Percentiles rank a stretch among this genome's conserved stretches.
Conservation (phyloP, 768 basidiomycete species). For the Mrakia frigida region DNA sequence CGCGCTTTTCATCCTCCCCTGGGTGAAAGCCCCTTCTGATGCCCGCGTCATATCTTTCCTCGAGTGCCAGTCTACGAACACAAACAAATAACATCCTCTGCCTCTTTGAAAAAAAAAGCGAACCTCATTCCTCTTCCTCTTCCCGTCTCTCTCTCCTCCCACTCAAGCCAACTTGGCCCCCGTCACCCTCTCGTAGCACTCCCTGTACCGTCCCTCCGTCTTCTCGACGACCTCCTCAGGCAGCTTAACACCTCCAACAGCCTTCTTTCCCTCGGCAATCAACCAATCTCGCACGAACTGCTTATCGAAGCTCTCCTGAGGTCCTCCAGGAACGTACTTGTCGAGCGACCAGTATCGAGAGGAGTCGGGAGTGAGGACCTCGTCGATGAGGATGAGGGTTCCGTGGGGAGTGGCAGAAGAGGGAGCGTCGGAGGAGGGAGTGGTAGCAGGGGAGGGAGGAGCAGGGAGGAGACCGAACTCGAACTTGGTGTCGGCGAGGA, state of each 20-base stretch:
- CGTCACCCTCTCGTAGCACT: conserved; percentile 54
- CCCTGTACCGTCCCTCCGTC: conserved; percentile 71
- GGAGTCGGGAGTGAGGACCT: conserved; percentile 94
- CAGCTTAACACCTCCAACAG: conserved; percentile 66
- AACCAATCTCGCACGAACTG: conserved; percentile 93
- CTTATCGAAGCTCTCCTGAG: conserved; percentile 92
- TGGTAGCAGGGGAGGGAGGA: conserved; percentile 30
- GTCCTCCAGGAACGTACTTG: conserved; percentile 63
- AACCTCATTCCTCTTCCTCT: too few species aligned
- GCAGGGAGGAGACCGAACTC: conserved; percentile 79
- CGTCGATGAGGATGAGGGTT: conserved; percentile 79
- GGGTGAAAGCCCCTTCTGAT: too few species aligned
- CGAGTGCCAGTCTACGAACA: too few species aligned
- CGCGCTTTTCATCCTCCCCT: too few species aligned
- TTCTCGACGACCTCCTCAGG: conserved; percentile 68
- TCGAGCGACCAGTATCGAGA: conserved; percentile 90
- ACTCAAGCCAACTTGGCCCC: conserved; percentile 35
- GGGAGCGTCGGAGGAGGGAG: conserved; percentile 35
- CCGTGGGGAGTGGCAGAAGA: conserved; percentile 42
- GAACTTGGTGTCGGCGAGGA: conserved; percentile 97
- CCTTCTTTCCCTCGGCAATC: conserved; percentile 63
- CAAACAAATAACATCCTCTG: background rate
- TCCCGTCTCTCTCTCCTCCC: background rate
- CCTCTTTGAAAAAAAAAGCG: background rate
- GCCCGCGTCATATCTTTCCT: background rate